phyloP scores from a whole-genome alignment of 2,329 filamentous ascomycete species.

The Aspergillus ibericus region DNA sequence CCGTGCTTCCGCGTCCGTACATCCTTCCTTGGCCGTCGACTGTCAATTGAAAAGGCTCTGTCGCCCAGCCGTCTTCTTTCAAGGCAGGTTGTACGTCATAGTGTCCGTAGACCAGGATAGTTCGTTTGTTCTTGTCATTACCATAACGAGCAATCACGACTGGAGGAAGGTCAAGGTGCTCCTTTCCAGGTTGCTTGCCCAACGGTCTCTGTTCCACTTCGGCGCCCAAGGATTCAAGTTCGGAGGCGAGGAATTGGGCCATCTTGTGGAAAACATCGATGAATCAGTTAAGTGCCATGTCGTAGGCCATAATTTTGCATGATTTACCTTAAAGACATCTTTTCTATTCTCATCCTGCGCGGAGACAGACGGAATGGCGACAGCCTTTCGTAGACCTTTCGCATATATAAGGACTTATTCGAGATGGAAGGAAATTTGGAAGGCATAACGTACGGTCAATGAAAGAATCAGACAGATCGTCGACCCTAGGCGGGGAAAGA shows the following conservation, averaged over 20 bases:
- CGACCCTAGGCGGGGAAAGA: slow-evolving; percentile 54
- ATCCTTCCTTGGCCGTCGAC: slow-evolving; percentile 90
- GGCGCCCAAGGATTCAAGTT: slow-evolving; percentile 82
- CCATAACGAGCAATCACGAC: slow-evolving; percentile 92
- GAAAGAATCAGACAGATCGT: slow-evolving; percentile 74
- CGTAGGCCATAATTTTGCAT: not conserved
- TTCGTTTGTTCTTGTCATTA: slow-evolving; percentile 86
- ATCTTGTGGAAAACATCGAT: slow-evolving; percentile 54
- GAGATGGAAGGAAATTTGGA: slow-evolving; percentile 7
- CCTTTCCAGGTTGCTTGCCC: slow-evolving; percentile 88
- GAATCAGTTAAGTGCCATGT: not conserved
- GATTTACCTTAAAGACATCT: slow-evolving; percentile 78
- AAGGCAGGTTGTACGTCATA: slow-evolving; percentile 97
- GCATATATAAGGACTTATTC: slow-evolving; percentile 9
- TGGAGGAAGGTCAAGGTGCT: slow-evolving; percentile 86
- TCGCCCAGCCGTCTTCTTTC: slow-evolving; percentile 92
- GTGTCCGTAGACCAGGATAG: slow-evolving; percentile 95
- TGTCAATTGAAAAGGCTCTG: slow-evolving; percentile 85
- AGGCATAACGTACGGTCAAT: slow-evolving; percentile 65
- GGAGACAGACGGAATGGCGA: slow-evolving; percentile 94
- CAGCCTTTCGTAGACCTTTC: slow-evolving; percentile 72
- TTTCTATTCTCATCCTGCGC: slow-evolving; percentile 83
- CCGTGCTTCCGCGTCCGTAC: slow-evolving; percentile 92
- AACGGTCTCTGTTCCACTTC: slow-evolving; percentile 82
- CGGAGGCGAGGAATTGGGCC: slow-evolving; percentile 83